Base-by-base conservation (phyloP, 352 stramenopile genomes). In the Phytophthora sp. region DNA sequence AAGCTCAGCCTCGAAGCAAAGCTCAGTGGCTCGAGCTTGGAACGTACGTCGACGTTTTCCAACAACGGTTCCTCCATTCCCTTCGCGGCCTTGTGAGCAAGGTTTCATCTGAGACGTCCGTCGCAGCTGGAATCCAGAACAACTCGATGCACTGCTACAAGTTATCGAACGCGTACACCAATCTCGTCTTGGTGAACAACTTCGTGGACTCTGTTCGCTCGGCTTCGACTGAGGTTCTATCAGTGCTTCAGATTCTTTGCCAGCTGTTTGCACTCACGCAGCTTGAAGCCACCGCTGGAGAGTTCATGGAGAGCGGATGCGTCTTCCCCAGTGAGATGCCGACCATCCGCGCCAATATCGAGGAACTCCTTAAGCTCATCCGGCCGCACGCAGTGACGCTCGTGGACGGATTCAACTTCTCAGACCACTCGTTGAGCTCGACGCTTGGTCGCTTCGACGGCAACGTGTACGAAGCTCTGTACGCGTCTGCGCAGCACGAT, bases 361-460 rank as follows among this genome's bases (percentile, higher is more conserved):
- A 89, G 50, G 60, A 71, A 33, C 62, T 90, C 18, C 77, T 90
- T 13, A 45, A 42, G 16, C 73, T 76, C 23, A 72, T 93, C 39
- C 84, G 84, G 8, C 69, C 74, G 7, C 79, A 95, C 46, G 86
- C 84, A n/a, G 84, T 95, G 36, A 73, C 73, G 49, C 79, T 93
- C 23, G 82, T 87, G 26, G 84, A 95, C 36, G 81, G 80, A 16
- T 95, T 91, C 70, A 88, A 93, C 66, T 92, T 93, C 63, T 88
- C 82, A 11, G 86, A 93, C 64, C 71, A 84, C 54, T 26, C 57
- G 42, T 58, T 95, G 36, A 93, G 93, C 78, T 90, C 84, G 69
- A 80, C 80, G 26, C 68, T 95, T 29, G 87, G 87, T 23, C 79
- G 84, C 54, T 88, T 81, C 46, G 82, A 94, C 52, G 87, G 85